These are phyloP conservation scores for Neonectria coccinea DNA, from an alignment of 2,329 filamentous ascomycete species.

Conservation along the genomic window DNA sequence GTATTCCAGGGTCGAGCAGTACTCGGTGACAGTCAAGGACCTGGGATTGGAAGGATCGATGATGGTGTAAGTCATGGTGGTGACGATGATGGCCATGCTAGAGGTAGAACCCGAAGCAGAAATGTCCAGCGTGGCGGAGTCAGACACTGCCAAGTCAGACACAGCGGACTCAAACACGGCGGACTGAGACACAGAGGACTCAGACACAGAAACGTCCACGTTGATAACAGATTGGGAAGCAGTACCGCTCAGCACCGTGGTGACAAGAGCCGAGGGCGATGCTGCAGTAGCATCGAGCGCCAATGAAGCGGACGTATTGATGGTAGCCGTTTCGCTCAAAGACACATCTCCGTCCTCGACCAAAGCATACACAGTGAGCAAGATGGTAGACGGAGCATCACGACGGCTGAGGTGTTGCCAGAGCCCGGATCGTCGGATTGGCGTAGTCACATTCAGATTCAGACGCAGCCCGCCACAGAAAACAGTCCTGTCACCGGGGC, in stretches of 20 bases:
- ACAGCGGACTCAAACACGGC: no score
- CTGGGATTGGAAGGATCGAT: constrained; percentile 22
- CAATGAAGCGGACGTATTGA: not conserved
- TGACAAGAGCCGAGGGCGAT: not conserved
- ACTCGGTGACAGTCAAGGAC: constrained; percentile 27
- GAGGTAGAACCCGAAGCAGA: no score
- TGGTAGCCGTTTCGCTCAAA: not conserved
- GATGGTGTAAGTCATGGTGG: constrained; percentile 29
- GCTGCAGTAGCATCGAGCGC: not conserved
- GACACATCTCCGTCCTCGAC: not conserved
- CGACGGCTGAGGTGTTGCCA: not conserved
- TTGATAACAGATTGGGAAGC: no score
- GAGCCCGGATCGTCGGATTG: constrained; percentile 2
- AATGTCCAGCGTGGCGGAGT: no score
- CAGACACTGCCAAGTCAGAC: no score
- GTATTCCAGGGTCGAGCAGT: constrained; percentile 21
- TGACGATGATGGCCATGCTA: not conserved
- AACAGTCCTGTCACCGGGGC: constrained; percentile 31
- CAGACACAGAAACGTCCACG: no score
- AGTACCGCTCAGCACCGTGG: not conserved
- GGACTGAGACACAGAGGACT: no score
- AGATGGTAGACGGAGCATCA: constrained; percentile 22
- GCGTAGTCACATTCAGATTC: not conserved
- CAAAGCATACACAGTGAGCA: constrained; percentile 31
- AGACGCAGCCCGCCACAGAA: constrained; percentile 28